Evolutionary conservation across 192 early-diverging fungal species (phyloP), one percentile per base, ranked within the genome.

Genomic region (Phycomyces nitens): DNA sequence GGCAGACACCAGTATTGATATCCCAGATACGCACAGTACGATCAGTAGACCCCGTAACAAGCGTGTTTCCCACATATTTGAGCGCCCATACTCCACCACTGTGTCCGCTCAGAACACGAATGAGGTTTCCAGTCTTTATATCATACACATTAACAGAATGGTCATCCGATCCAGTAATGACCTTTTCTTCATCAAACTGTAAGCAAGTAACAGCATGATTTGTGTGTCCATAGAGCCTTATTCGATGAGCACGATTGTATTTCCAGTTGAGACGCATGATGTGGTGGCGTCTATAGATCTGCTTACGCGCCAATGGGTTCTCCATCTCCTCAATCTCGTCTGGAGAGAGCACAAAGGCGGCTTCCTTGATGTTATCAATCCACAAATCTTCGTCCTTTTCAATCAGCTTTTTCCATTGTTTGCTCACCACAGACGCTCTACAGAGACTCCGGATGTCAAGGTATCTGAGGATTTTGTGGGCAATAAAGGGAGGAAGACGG

Each of bases 81-180:
- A 99, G 76, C 10, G 95, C 95, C 97, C 97, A 99, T 7, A 99
- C 95, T 56, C 97, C 97, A 43, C 96, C 96, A 39, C 93, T 92
- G 61, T 94, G 91, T 18, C 96, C 96, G 24, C 78, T 79, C 22
- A 99, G 80, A 57, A 83, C 82, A 62, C 88, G 82, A n/a, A 84
- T 69, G 27, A 88, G 73, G 11, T 75, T 80, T 16, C 95, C 95
- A 0, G 89, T 92, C 2, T 71, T 72, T 14, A 91, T 91, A 62
- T 95, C 91, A 62, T 96, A 98, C 26, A 99, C 92, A 69, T 94
- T 89, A 27, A 98, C 97, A 21, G 88, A 86, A 56, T 92, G 86
- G 49, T 96, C 94, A 75, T 97, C 96, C 12, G 92, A 86, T 6
- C 95, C 96, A 10, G 92, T 91, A 16, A 99, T 87, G 23, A 99